A percentile compares a stretch with the other conserved stretches of the same genome.
Conservation (phyloP, 2,329 filamentous ascomycete genomes). For the Sporothrix curviconia region DNA sequence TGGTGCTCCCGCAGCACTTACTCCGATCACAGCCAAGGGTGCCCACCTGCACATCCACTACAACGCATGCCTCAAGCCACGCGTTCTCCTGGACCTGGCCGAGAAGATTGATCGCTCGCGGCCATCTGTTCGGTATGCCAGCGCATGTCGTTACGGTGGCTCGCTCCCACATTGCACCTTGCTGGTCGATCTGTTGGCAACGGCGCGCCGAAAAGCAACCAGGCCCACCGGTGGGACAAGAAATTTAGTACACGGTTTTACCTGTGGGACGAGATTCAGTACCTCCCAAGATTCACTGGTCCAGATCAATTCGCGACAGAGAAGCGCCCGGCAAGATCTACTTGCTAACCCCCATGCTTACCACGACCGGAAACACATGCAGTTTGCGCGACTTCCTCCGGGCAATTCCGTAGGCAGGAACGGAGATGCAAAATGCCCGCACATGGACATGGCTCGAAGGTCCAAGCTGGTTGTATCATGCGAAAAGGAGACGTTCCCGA, state of each 20-base stretch:
- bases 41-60: conserved; percentile 70
- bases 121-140: too few species aligned
- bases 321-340: conserved; percentile 34
- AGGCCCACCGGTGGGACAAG: too few species aligned
- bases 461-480: conserved; percentile 58
- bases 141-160: too few species aligned
- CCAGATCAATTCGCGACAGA: conserved; percentile 38
- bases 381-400: conserved; percentile 35
- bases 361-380: conserved; percentile 35
- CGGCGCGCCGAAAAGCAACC: background rate
- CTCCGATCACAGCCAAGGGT: too few species aligned
- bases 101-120: conserved; percentile 59
- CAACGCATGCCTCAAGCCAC: conserved; percentile 63
- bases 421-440: too few species aligned
- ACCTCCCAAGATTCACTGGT: too few species aligned
- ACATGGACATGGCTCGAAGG: conserved; percentile 51
- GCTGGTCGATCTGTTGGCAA: conserved; percentile 38
- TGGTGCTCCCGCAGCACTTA: too few species aligned
- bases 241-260: too few species aligned
- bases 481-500: conserved; percentile 54
- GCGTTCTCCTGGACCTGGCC: conserved; percentile 49
- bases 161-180: conserved; percentile 56
- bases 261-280: conserved; percentile 56
- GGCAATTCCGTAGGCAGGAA: too few species aligned
- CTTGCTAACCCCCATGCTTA: conserved; percentile 49